phyloP scores from a whole-genome alignment of 2,329 filamentous ascomycete species.

The Arthrinium phaeospermum region DNA sequence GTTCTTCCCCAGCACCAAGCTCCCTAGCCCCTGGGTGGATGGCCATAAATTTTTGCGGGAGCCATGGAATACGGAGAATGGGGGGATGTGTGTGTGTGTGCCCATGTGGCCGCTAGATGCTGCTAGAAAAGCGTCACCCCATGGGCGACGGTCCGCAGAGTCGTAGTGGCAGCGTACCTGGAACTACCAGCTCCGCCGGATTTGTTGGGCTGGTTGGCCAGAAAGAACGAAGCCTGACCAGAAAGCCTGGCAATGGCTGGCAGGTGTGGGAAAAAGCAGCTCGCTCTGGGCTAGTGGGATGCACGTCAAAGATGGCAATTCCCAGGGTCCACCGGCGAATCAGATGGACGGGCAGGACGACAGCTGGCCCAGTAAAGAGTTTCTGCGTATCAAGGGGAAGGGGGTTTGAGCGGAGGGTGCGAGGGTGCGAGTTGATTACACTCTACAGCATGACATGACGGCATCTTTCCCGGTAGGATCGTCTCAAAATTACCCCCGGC shows the following conservation, averaged over 20 bases:
- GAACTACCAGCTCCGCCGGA: conserved; percentile 18
- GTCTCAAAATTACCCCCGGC: conserved; percentile 12
- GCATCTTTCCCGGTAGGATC: conserved; percentile 4
- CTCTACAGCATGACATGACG: conserved; percentile 4
- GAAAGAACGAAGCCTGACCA: conserved; percentile 23
- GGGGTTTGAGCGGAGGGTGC: neutral
- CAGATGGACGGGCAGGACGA: conserved; percentile 19
- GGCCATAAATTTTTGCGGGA: conserved; percentile 8
- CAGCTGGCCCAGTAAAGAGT: conserved; percentile 6
- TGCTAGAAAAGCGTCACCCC: neutral
- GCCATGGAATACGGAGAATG: conserved; percentile 10
- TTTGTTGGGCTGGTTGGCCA: conserved; percentile 11
- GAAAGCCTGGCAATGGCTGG: conserved; percentile 24
- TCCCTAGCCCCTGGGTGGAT: conserved; percentile 16
- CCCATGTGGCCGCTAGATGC: conserved; percentile 10
- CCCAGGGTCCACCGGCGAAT: conserved; percentile 27
- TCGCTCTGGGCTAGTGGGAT: neutral
- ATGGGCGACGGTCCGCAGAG: conserved; percentile 10
- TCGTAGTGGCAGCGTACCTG: conserved; percentile 13
- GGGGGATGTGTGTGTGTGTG: conserved; percentile 1
- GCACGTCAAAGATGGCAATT: conserved; percentile 34
- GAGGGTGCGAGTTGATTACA: neutral
- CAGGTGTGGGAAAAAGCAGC: conserved; percentile 12
- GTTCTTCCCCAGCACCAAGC: conserved; percentile 15
- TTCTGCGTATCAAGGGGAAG: conserved; percentile 16